Base-by-base conservation (phyloP, 1,139 yeast genomes). In the Pichia sp. region DNA sequence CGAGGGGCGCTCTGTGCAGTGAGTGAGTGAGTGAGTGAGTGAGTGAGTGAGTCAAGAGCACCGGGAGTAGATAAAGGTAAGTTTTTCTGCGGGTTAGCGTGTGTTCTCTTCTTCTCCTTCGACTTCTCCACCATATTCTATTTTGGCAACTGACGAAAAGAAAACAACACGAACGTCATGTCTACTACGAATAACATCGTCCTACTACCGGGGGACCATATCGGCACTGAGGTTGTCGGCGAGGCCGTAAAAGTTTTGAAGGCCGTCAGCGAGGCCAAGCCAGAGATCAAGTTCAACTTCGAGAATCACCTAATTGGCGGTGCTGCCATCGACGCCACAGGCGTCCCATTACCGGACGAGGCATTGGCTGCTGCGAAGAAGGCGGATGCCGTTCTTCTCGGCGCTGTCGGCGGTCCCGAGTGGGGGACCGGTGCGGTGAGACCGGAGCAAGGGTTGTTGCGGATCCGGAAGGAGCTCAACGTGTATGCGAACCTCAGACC, bases 321-420 rank as follows among this genome's bases (percentile, higher is more conserved):
- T 61, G 97, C 98, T 50, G 96, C 98, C 48, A 91, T 93, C 66
- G 99, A 93, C 68, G 97, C 96, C 54, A 85, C 96, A 45, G 99
- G 99, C 50, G 82, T 69, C 44, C 97, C 99, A 52, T 77, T 93
- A 60, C 89, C 97, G n/a, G 96, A 85, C 57, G 95, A 78, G 51
- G 78, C 97, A 2, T 77, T 93, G 49, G 87, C 75, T 48, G 89
- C 96, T n/a, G 82, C 98, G 47, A 90, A 87, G 71, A 72, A 73
- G 45, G 86, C 98, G 1, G 96, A 93, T 67, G 99, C 99, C 37
- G 96, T 93, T 19, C 74, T 93, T 58, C 77, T 93, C 54, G 99
- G 99, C 58, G 97, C 99, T 5, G 99, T 93, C 26, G 99, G 99
- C 58, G 99, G 99, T 28, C 99, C 99, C 55, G 93, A 93, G 72